Conservation (phyloP, 768 basidiomycete species). For the Kwoniella europaea region DNA sequence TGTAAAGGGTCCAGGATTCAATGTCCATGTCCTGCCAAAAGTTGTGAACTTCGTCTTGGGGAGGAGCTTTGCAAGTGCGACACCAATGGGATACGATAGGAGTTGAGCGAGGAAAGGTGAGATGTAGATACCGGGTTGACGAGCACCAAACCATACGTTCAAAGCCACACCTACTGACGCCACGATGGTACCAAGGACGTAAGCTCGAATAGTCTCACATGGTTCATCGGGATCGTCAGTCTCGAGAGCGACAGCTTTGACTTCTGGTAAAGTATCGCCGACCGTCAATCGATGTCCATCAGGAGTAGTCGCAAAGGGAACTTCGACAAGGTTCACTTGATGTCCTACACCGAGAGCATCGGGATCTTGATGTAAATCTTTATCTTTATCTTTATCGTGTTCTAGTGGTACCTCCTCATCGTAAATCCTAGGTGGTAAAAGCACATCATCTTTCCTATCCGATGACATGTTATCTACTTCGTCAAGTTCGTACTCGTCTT, state of each 20-base stretch:
- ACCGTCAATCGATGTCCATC: constrained; percentile 1
- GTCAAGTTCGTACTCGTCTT: neutral
- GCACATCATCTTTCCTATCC: neutral
- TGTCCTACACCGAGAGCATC: neutral
- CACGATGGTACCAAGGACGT: constrained; percentile 16
- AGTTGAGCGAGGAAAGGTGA: constrained; percentile 22
- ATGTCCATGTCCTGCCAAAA: neutral
- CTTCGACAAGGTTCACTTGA: neutral
- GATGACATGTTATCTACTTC: constrained; percentile 2
- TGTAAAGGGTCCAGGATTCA: constrained; percentile 14
- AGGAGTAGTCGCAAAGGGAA: constrained; percentile 1
- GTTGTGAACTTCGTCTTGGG: neutral
- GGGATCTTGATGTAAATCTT: neutral
- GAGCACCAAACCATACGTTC: constrained; percentile 20
- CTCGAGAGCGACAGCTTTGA: constrained; percentile 19
- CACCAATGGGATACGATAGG: constrained; percentile 13
- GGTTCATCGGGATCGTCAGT: constrained; percentile 19
- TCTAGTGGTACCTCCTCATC: constrained; percentile 1
- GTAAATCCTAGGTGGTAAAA: constrained; percentile 1
- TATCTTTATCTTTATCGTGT: constrained; percentile 2
- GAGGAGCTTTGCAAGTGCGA: neutral
- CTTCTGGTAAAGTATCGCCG: constrained; percentile 14
- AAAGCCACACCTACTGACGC: constrained; percentile 13
- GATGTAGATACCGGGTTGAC: constrained; percentile 21
- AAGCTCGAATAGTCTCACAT: constrained; percentile 22